Base-by-base conservation (phyloP, 129 eudicot genomes). In the Saposhnikovia divaricata region DNA sequence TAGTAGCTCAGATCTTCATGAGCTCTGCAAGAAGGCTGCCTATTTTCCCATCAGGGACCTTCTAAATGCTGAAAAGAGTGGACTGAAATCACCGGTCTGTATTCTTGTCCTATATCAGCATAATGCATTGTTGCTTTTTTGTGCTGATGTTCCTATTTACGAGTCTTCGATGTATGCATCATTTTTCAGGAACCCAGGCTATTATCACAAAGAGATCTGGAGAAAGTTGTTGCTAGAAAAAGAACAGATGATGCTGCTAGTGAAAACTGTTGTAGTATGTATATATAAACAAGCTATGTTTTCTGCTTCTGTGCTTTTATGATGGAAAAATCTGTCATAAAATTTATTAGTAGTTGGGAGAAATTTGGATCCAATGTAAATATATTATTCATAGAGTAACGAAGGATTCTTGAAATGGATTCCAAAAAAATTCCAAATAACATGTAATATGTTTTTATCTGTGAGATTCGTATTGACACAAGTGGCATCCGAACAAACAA, bases 231-330 rank as follows among this genome's bases (percentile, higher is more conserved):
- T 1, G 77, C 87, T 6, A 85, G 87, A 7, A 76, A 90, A 28
- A 95, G 65, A 83, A 87, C 96, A 16, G 84, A 81, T 78, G 88
- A 79, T 45, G 97, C 98, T 45, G 97, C 98, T 42, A 88, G 81
- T 18, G 96, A 90, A 82, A 92, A 87, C 87, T 40, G 6, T 40
- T 40, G 43, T 40, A 40, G 43, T 40, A 40, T 40, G 43, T 40
- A 3, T 40, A 40, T 40, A 40, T 40, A 40, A 40, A 34, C 37
- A 34, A 34, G 37, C 37, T 34, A 0, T 34, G 37, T 34, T 34
- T 34, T 31, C 34, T 31, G 34, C 34, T 31, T 31, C 34, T 1
- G 37, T 34, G 37, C 37, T 34, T 34, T 34, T 34, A 34, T 34
- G 37, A 34, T 34, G 37, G 37, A 34, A 34, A 34, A 34, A 34